These are phyloP conservation scores for Plasmodium billcollinsi DNA, from an alignment of 169 alveolate species.

Conservation along the genomic window DNA sequence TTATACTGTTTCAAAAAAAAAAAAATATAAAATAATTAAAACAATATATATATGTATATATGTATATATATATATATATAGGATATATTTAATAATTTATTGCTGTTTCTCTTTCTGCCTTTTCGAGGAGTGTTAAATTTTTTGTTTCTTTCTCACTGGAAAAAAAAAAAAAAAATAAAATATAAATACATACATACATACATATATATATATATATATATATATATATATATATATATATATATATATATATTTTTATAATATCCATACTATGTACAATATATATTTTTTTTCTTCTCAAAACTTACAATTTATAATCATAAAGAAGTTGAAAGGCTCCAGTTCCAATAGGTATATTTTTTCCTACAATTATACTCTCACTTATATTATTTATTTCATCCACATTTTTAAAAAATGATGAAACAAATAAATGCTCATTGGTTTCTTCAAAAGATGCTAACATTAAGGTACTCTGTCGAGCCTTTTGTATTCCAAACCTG, in stretches of 20 bases:
- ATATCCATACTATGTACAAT: neutral
- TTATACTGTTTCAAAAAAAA: neutral
- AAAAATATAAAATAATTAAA: neutral
- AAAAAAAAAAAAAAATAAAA: neutral
- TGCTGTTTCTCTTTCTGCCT: constrained; percentile 29
- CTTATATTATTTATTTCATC: constrained; percentile 96
- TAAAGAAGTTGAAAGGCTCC: constrained; percentile 91
- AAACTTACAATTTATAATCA: constrained; percentile 56
- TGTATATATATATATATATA: constrained; percentile 1
- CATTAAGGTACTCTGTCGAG: constrained; percentile 98
- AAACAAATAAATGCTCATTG: constrained; percentile 97
- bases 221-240: neutral
- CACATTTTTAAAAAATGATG: constrained; percentile 94
- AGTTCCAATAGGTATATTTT: constrained; percentile 95
- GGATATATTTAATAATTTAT: neutral
- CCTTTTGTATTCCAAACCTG: constrained; percentile 97
- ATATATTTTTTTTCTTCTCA: neutral
- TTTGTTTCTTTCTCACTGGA: constrained; percentile 28
- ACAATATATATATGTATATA: neutral
- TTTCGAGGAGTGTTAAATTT: constrained; percentile 50
- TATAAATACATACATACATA: neutral
- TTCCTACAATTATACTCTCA: constrained; percentile 98
- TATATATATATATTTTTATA: neutral
- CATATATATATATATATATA: neutral
- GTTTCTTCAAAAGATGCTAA: constrained; percentile 99